phyloP scores from a whole-genome alignment of 1,139 yeast species.

The Candida labiduridarum region DNA sequence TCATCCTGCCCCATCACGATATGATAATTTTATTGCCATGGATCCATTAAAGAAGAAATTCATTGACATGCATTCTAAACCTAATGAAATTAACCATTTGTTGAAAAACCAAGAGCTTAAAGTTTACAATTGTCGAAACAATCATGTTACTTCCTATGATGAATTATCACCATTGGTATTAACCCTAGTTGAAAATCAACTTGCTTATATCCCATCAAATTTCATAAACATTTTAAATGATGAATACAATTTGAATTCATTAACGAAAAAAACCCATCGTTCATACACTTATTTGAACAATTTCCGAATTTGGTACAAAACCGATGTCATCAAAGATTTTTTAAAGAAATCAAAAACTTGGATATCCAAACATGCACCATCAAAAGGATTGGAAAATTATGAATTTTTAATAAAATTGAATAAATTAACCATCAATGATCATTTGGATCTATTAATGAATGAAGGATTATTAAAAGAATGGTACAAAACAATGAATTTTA shows the following conservation, averaged over 20 bases:
- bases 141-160: slow-evolving; percentile 36
- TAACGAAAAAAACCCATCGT: slow-evolving; percentile 27
- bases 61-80: slow-evolving; percentile 7
- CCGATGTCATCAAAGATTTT: slow-evolving; percentile 24
- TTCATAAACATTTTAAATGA: slow-evolving; percentile 28
- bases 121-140: slow-evolving; percentile 47
- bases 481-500: slow-evolving; percentile 24
- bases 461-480: slow-evolving; percentile 27
- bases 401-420: slow-evolving; percentile 24
- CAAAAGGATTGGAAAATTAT: slow-evolving; percentile 17
- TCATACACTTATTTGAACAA: slow-evolving; percentile 32
- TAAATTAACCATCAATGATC: slow-evolving; percentile 27
- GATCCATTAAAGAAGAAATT: slow-evolving; percentile 14
- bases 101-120: slow-evolving; percentile 29
- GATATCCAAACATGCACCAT: slow-evolving; percentile 16
- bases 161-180: slow-evolving; percentile 35
- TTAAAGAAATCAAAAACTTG: slow-evolving; percentile 26
- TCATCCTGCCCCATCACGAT: slow-evolving; percentile 37
- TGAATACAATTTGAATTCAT: slow-evolving; percentile 31
- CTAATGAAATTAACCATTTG: slow-evolving; percentile 17
- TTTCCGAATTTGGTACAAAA: slow-evolving; percentile 37
- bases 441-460: slow-evolving; percentile 30
- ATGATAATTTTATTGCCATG: slow-evolving; percentile 6
- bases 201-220: slow-evolving; percentile 36
- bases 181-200: slow-evolving; percentile 36